Evolutionary conservation across 140 eudicot genomes (phyloP).

Genomic region (Bidens hawaiensis): DNA sequence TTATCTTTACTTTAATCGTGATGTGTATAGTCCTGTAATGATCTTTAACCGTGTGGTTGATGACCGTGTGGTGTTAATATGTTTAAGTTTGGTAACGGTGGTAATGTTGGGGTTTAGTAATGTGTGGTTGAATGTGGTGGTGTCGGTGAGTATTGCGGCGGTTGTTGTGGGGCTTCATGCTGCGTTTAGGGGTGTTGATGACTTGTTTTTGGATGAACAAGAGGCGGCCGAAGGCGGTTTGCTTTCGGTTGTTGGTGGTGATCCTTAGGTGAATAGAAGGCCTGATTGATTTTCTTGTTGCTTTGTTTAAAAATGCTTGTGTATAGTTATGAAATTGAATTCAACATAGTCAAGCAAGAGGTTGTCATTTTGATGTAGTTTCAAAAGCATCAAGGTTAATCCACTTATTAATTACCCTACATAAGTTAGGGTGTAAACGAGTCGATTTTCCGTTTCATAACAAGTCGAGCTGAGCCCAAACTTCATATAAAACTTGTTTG

Average conservation of each 20-base stretch:
- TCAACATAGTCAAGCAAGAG: no score
- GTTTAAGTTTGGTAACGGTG: conserved; percentile 54
- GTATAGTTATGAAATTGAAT: no score
- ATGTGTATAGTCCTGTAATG: conserved; percentile 34
- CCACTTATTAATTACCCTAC: no score
- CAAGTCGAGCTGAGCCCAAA: no score
- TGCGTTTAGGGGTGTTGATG: conserved; percentile 52
- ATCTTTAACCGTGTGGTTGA: conserved; percentile 42
- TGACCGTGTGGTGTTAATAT: conserved; percentile 53
- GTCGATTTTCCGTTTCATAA: no score
- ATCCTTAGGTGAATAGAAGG: no score
- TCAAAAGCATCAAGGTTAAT: no score
- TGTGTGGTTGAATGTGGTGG: conserved; percentile 63
- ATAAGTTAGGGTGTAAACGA: no score
- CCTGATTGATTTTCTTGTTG: no score
- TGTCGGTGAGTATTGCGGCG: conserved; percentile 44
- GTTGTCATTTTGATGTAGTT: no score
- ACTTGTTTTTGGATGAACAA: conserved; percentile 44
- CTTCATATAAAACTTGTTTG: no score
- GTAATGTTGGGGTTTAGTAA: conserved; percentile 50
- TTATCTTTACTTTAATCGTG: conserved; percentile 44
- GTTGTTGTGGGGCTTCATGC: conserved; percentile 48
- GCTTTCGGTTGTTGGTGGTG: conserved; percentile 46
- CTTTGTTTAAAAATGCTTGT: no score
- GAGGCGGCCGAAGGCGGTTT: conserved; percentile 48